Conservation (phyloP, 2,329 filamentous ascomycete genomes). For the Pseudogymnoascus destructans region DNA sequence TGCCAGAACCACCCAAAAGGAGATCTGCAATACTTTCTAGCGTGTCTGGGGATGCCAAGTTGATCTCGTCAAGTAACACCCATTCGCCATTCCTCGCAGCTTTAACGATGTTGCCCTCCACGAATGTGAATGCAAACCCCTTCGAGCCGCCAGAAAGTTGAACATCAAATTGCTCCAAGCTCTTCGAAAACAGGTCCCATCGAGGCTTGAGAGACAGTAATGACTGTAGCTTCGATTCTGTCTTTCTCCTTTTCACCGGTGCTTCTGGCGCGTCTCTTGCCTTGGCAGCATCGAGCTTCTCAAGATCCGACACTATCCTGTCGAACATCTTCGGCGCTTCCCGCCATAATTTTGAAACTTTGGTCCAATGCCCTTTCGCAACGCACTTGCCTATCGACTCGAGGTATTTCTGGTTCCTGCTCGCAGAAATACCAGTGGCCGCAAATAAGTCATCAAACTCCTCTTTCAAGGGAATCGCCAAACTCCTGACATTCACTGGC, state of each 20-base stretch:
- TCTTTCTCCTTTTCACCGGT: slow-evolving; percentile 55
- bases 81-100: slow-evolving; percentile 94
- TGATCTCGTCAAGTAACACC: slow-evolving; percentile 95
- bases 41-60: slow-evolving; percentile 86
- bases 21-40: slow-evolving; percentile 88
- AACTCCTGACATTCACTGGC: slow-evolving; percentile 76
- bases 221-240: slow-evolving; percentile 52
- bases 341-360: slow-evolving; percentile 72
- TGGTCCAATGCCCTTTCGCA: slow-evolving; percentile 74
- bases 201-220: slow-evolving; percentile 45
- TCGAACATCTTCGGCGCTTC: slow-evolving; percentile 83
- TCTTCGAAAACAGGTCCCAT: slow-evolving; percentile 70
- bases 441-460: slow-evolving; percentile 86
- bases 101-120: slow-evolving; percentile 92
- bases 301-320: slow-evolving; percentile 46
- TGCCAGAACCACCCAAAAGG: slow-evolving; percentile 57
- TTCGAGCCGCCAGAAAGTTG: slow-evolving; percentile 62
- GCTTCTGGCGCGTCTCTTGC: slow-evolving; percentile 39
- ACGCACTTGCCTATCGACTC: slow-evolving; percentile 69
- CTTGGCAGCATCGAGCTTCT: slow-evolving; percentile 30
- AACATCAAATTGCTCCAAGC: slow-evolving; percentile 64
- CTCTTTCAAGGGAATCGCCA: slow-evolving; percentile 82
- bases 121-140: slow-evolving; percentile 83
- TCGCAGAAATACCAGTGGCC: slow-evolving; percentile 69
- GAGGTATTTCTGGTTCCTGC: slow-evolving; percentile 79